Evolutionary conservation across 73 alveolate genomes (phyloP), one percentile per base, ranked within the genome.

Genomic region (Paramecium sexaurelia): DNA sequence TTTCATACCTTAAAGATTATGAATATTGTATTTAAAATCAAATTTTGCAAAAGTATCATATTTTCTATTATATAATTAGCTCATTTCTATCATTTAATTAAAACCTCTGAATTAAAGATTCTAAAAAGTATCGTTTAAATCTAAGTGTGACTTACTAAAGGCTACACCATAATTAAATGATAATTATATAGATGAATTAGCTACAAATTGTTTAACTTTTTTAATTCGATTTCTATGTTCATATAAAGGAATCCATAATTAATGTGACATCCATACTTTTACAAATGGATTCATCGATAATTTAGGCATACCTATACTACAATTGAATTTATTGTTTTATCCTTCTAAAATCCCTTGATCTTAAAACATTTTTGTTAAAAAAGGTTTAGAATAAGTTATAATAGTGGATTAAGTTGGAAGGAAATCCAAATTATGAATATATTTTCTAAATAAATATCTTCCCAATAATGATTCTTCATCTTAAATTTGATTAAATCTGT

Each of bases 211-310:
- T 32, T 71, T 71, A 0, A 71, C 35, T 35, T 32, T 10, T 17
- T 71, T 71, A 33, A 35, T 35, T 35, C 32, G 32, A 35, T 71
- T 35, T 71, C 86, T 71, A 71, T 71, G 56, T 35, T 71, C 86
- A 35, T 71, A 13, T 10, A 71, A 71, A 33, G 66, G 56, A 27
- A 35, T 33, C 32, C 35, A 35, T 13, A 33, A 71, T 35, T 69
- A n/a, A 69, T 69, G 85, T 11, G 85, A 69, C 55, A 69, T 69
- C 85, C 85, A 69, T 15, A 71, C 55, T 71, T 71, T 71, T 2
- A 71, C 3, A 69, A 69, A 69, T 10, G 85, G 85, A 69, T 69
- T 69, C 15, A 35, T 1, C 0, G 85, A 11, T 71, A 71, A 71
- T 13, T 32, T 69, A 26, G 85, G 85, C 7, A 69, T 32, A 8